Percentiles rank a stretch among this genome's conserved stretches.
Evolutionary conservation across 1,139 yeast genomes (phyloP).

Genomic region (Diutina mesorugosa): DNA sequence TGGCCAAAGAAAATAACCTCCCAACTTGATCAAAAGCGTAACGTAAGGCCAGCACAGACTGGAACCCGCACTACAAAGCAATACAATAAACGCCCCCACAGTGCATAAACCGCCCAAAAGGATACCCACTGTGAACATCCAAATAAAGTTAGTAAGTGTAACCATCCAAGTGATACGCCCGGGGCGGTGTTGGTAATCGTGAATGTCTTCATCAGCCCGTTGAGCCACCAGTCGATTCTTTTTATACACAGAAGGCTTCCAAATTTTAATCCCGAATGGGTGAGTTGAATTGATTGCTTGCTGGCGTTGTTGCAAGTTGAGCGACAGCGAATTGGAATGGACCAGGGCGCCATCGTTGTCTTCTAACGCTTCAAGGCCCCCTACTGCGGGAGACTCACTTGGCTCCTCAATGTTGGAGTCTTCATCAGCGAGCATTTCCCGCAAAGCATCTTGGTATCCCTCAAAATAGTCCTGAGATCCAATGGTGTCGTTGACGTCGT

Average conservation of each 20-base stretch:
- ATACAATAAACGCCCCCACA: conserved; percentile 28
- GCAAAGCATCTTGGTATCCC: background rate
- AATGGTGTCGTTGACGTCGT: background rate
- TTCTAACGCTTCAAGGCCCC: background rate
- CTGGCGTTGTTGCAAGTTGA: conserved; percentile 86
- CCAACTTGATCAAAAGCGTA: conserved; percentile 46
- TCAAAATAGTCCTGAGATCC: background rate
- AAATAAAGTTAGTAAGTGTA: conserved; percentile 55
- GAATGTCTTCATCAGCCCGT: conserved; percentile 89
- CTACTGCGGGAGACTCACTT: background rate
- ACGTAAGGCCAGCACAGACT: conserved; percentile 41
- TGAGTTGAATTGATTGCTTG: conserved; percentile 94
- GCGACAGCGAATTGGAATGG: conserved; percentile 31
- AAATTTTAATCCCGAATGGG: conserved; percentile 94
- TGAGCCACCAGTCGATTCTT: conserved; percentile 84
- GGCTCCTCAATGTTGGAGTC: background rate
- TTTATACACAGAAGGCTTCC: conserved; percentile 96
- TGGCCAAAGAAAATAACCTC: conserved; percentile 64
- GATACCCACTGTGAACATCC: conserved; percentile 67
- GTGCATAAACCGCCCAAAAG: conserved; percentile 40
- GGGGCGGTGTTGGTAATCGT: conserved; percentile 49
- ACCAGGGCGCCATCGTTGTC: conserved; percentile 13
- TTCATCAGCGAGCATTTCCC: background rate
- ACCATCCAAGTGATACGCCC: conserved; percentile 50
- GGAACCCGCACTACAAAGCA: conserved; percentile 37